phyloP scores from a whole-genome alignment of 1,139 yeast genomes.

The Hansenula lynferdii region DNA sequence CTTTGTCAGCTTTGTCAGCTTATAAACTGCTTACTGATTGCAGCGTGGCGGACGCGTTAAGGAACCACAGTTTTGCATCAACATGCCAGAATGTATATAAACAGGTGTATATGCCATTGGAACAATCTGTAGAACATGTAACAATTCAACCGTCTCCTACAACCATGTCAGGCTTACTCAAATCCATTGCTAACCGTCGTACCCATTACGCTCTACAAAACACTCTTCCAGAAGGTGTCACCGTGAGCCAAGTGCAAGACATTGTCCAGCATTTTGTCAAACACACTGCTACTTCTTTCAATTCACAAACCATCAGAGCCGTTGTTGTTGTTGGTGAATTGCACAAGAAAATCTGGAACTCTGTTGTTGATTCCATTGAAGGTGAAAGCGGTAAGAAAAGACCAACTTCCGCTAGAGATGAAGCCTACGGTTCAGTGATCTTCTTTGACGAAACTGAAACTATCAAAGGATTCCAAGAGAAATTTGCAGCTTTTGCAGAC shows the following conservation, averaged over 20 bases:
- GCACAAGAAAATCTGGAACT: conserved; percentile 38
- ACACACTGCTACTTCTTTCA: conserved; percentile 42
- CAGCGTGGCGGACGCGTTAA: too few relatives aligned
- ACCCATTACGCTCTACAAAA: conserved; percentile 34
- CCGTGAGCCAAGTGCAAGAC: conserved; percentile 28
- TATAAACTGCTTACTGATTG: too few relatives aligned
- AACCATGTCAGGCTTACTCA: conserved; percentile 20
- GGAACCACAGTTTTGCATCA: too few relatives aligned
- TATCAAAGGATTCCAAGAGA: conserved; percentile 32
- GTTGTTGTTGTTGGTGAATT: conserved; percentile 34
- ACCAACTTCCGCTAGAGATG: conserved; percentile 35
- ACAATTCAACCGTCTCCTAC: not conserved
- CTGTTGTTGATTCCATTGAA: conserved; percentile 30
- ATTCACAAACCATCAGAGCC: conserved; percentile 41
- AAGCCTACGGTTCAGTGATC: conserved; percentile 40
- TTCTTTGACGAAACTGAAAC: conserved; percentile 38
- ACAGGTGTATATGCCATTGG: too few relatives aligned
- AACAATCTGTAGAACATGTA: not conserved
- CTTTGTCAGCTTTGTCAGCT: too few relatives aligned
- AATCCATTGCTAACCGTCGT: conserved; percentile 31
- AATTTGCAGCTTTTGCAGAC: conserved; percentile 35
- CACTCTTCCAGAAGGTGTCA: conserved; percentile 32
- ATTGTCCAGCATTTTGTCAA: conserved; percentile 32
- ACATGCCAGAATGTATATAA: too few relatives aligned
- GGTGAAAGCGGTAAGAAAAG: conserved; percentile 31